Conservation (phyloP, 176 grass and related monocot genomes). For the Rhynchospora breviuscula region DNA sequence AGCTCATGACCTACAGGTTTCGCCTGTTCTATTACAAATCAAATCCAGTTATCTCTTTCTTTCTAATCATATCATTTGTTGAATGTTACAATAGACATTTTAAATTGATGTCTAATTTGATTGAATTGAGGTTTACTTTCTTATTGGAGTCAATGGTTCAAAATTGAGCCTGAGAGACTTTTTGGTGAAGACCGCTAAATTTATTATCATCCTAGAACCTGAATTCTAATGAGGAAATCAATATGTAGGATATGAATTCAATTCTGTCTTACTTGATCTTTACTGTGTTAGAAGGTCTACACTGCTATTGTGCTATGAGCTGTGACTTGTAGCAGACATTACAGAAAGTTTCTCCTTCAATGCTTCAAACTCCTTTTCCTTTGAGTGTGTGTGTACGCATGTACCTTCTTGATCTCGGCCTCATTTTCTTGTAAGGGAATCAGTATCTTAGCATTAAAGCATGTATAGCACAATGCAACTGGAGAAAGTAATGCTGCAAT, state of each 20-base stretch:
- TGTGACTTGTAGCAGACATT: neutral
- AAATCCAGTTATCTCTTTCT: neutral
- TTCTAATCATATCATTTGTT: neutral
- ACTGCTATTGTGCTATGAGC: neutral
- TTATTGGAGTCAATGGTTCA: neutral
- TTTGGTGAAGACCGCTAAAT: neutral
- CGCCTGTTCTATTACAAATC: neutral
- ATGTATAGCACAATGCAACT: neutral
- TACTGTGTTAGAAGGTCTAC: neutral
- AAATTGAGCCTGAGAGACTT: neutral
- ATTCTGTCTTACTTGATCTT: neutral
- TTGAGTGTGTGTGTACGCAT: neutral
- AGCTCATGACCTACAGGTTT: constrained; percentile 90
- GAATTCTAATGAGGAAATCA: neutral
- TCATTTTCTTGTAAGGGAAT: neutral
- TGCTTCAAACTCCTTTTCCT: neutral
- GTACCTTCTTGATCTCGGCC: neutral
- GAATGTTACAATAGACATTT: neutral
- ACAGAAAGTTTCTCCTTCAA: neutral
- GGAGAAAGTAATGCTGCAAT: neutral
- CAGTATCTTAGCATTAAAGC: neutral
- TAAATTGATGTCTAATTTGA: neutral
- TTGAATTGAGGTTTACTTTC: neutral
- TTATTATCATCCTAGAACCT: neutral
- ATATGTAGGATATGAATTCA: neutral